Percentiles rank a stretch among this genome's conserved stretches.
These are phyloP conservation scores for Linum tenue DNA, from an alignment of 345 rosid species.

Conservation along the genomic window DNA sequence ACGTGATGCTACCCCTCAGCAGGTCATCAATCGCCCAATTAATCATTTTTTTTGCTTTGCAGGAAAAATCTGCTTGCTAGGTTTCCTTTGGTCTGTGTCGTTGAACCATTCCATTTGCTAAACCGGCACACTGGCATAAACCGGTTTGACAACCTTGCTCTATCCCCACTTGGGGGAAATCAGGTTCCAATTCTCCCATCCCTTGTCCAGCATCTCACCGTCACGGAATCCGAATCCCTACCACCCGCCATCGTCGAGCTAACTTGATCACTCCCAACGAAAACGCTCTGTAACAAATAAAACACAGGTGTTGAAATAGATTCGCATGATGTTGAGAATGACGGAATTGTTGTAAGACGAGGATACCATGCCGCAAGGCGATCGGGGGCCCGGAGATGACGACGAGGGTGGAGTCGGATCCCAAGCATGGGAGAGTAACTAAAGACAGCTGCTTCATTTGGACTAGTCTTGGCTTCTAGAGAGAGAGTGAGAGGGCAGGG, in stretches of 20 bases:
- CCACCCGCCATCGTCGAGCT: slow-evolving; percentile 43
- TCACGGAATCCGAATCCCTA: slow-evolving; percentile 4
- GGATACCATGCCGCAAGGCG: slow-evolving; percentile 51
- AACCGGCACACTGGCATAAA: too few species aligned
- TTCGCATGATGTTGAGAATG: slow-evolving; percentile 24
- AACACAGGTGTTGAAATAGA: slow-evolving; percentile 37
- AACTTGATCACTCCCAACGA: slow-evolving; percentile 57
- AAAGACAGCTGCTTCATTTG: slow-evolving; percentile 41
- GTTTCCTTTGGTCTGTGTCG: too few species aligned
- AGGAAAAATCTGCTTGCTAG: too few species aligned
- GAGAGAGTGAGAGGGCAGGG: background rate
- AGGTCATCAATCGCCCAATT: too few species aligned
- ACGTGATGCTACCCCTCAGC: too few species aligned
- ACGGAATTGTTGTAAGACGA: slow-evolving; percentile 1
- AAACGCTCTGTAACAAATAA: slow-evolving; percentile 27
- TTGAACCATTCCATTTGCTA: too few species aligned
- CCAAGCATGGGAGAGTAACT: slow-evolving; percentile 33
- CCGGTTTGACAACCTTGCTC: too few species aligned
- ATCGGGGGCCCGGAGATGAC: slow-evolving; percentile 40
- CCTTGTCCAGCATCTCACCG: slow-evolving; percentile 55
- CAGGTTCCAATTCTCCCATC: background rate
- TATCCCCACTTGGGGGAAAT: slow-evolving; percentile 17
- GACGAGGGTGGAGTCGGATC: slow-evolving; percentile 66
- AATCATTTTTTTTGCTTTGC: too few species aligned
- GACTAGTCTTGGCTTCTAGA: slow-evolving; percentile 5